A percentile compares a stretch with the other conserved stretches of the same genome.
phyloP scores from a whole-genome alignment of 2,329 filamentous ascomycete species.

The Talaromyces amestolkiae region DNA sequence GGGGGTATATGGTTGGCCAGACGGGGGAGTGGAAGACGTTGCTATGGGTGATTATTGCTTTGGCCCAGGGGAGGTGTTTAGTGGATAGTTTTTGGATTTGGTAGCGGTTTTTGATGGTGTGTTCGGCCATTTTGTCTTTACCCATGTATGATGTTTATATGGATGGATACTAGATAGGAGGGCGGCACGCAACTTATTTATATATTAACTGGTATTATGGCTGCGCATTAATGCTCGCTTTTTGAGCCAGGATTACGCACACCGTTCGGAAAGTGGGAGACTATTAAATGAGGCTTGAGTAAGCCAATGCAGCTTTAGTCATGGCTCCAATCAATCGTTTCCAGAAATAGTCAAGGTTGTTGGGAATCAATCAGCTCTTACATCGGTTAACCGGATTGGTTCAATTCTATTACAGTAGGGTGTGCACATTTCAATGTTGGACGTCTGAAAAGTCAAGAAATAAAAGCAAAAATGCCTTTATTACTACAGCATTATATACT shows the following conservation, averaged over 20 bases:
- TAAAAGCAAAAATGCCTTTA: background rate
- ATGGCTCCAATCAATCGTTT: background rate
- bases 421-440: no score
- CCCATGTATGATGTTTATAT: no score
- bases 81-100: constrained; percentile 20
- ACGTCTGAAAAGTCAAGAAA: background rate
- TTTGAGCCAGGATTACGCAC: background rate
- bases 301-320: background rate
- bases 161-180: background rate
- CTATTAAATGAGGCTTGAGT: background rate
- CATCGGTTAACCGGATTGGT: no score
- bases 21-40: constrained; percentile 23
- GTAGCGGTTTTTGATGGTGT: constrained; percentile 17
- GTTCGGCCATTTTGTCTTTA: background rate
- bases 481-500: background rate
- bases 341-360: no score
- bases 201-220: background rate
- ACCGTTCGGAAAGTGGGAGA: background rate
- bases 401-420: no score
- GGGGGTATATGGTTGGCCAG: constrained; percentile 20
- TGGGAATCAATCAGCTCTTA: background rate
- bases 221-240: background rate
- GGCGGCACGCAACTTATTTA: background rate
- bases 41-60: constrained; percentile 21
- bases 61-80: constrained; percentile 20